These are phyloP conservation scores for Dendrocalamus sinicus DNA, from an alignment of 176 grass and related monocot genomes.

Conservation along the genomic window DNA sequence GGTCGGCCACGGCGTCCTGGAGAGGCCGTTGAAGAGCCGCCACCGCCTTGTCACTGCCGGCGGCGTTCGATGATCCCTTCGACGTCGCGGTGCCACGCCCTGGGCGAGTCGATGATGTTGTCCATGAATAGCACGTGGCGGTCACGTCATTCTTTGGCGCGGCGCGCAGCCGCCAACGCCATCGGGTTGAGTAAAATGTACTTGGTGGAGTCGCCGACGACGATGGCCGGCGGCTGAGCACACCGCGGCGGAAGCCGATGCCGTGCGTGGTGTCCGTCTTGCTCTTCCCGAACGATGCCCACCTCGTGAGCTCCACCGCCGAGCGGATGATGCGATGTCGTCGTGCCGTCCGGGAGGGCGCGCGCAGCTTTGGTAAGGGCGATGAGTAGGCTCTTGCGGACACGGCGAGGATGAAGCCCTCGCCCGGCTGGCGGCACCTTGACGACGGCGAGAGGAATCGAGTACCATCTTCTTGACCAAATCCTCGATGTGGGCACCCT, in stretches of 20 bases:
- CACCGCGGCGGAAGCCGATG: conserved; percentile 46
- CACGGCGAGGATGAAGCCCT: conserved; percentile 25
- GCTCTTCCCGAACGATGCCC: conserved; percentile 57
- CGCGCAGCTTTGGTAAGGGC: background rate
- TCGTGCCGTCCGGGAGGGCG: background rate
- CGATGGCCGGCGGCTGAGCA: conserved; percentile 43
- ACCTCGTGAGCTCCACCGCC: conserved; percentile 57
- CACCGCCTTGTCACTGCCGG: conserved; percentile 42
- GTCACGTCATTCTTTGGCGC: conserved; percentile 62
- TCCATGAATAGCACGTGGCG: conserved; percentile 66
- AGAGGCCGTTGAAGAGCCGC: conserved; percentile 37
- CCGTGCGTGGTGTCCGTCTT: conserved; percentile 37
- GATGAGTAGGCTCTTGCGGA: conserved; percentile 35
- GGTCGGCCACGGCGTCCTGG: background rate
- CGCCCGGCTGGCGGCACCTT: background rate
- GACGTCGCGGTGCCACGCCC: conserved; percentile 49
- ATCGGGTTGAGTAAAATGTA: conserved; percentile 60
- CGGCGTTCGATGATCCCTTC: conserved; percentile 30
- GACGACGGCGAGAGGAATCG: conserved; percentile 4
- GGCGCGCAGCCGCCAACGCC: conserved; percentile 64
- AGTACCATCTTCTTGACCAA: conserved; percentile 55
- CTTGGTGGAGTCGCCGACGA: conserved; percentile 62
- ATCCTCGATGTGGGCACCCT: conserved; percentile 3
- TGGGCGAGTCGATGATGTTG: conserved; percentile 54
- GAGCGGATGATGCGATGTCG: conserved; percentile 32